Percentiles rank a stretch among this genome's conserved stretches.
These are phyloP conservation scores for Phlyctochytrium arcticum DNA, from an alignment of 192 early-diverging fungal genomes.

Conservation along the genomic window DNA sequence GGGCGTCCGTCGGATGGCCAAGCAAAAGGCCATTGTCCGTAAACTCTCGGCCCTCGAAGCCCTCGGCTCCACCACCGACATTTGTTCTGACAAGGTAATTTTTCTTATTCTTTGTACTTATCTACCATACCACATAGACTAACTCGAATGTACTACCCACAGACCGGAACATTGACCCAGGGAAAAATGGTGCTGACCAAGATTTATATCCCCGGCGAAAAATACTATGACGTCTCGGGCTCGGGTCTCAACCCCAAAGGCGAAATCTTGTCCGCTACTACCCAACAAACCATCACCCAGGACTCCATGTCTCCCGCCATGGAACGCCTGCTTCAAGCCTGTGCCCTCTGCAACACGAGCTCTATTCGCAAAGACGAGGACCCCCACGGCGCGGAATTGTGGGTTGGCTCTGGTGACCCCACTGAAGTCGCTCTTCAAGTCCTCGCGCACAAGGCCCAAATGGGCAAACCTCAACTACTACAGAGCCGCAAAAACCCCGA, in stretches of 20 bases:
- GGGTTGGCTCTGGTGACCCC: slow-evolving; percentile 28
- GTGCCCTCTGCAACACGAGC: slow-evolving; percentile 1
- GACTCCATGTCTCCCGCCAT: not conserved
- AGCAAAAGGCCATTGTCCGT: slow-evolving; percentile 77
- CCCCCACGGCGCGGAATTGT: too few relatives aligned
- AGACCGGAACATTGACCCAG: slow-evolving; percentile 86
- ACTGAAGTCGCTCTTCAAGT: slow-evolving; percentile 35
- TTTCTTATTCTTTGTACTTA: too few relatives aligned
- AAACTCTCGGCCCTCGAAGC: slow-evolving; percentile 82
- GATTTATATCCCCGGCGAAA: not conserved
- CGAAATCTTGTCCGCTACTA: not conserved
- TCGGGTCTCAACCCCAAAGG: not conserved
- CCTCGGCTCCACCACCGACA: slow-evolving; percentile 69
- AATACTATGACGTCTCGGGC: not conserved
- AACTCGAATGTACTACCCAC: not conserved
- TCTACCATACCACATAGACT: too few relatives aligned
- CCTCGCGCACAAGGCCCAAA: slow-evolving; percentile 24
- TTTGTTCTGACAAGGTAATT: slow-evolving; percentile 72
- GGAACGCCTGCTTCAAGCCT: not conserved
- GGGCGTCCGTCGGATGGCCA: slow-evolving; percentile 77
- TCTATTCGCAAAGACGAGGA: not conserved
- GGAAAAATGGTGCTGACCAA: slow-evolving; percentile 66
- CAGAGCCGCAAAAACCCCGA: not conserved
- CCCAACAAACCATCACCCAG: not conserved
- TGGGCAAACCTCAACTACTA: slow-evolving; percentile 2